These are phyloP conservation scores for Penicillium sp. DNA, from an alignment of 2,329 filamentous ascomycete genomes.

Conservation along the genomic window DNA sequence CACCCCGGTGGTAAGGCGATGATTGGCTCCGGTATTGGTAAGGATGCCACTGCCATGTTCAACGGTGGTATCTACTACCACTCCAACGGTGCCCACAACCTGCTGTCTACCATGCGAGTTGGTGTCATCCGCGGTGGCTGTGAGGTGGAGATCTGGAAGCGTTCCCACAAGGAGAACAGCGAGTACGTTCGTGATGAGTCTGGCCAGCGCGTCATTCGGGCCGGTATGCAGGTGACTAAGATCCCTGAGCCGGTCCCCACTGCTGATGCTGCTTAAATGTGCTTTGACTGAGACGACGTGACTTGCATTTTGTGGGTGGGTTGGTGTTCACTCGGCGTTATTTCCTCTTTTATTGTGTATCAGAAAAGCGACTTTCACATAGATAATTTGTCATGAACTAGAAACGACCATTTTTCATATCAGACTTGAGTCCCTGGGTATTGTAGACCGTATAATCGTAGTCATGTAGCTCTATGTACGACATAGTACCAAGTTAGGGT, in stretches of 20 bases:
- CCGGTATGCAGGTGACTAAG: slow-evolving; percentile 82
- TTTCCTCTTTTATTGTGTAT: slow-evolving; percentile 9
- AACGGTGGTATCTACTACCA: slow-evolving; percentile 89
- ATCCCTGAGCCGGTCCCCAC: slow-evolving; percentile 76
- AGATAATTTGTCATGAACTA: slow-evolving; percentile 30
- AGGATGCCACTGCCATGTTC: slow-evolving; percentile 88
- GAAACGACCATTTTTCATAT: slow-evolving; percentile 22
- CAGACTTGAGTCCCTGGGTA: not conserved
- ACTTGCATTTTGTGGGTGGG: slow-evolving; percentile 29
- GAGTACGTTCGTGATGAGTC: slow-evolving; percentile 76
- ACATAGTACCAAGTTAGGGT: too few species aligned
- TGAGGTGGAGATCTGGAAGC: slow-evolving; percentile 93
- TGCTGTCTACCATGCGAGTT: slow-evolving; percentile 83
- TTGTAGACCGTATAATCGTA: not conserved
- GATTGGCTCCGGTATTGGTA: slow-evolving; percentile 78
- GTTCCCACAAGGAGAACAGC: slow-evolving; percentile 75
- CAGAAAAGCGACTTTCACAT: slow-evolving; percentile 22
- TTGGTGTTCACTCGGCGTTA: slow-evolving; percentile 16
- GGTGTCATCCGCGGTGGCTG: slow-evolving; percentile 84
- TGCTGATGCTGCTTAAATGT: slow-evolving; percentile 70
- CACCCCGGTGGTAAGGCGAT: slow-evolving; percentile 89
- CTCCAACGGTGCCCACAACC: slow-evolving; percentile 86
- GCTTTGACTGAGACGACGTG: slow-evolving; percentile 14
- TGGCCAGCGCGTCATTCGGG: slow-evolving; percentile 80
- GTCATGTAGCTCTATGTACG: not conserved